Evolutionary conservation across 108 stramenopile species (phyloP).

Genomic region (Parietichytrium sp.): DNA sequence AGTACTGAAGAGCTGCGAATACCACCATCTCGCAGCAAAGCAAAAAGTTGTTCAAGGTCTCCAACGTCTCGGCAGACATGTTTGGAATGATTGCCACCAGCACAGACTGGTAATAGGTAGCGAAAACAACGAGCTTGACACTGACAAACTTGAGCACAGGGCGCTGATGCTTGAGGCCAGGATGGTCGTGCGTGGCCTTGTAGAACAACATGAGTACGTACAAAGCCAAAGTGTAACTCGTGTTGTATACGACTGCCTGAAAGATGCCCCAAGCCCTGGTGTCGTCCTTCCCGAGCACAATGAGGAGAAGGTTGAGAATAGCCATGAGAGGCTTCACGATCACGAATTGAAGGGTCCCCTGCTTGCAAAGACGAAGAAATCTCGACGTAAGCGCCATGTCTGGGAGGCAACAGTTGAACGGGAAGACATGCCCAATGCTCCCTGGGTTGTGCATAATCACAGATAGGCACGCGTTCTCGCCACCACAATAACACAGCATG

Average conservation of each 20-base stretch:
- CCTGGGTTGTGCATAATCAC: slow-evolving; percentile 27
- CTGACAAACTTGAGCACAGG: slow-evolving; percentile 42
- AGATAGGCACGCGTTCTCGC: slow-evolving; percentile 39
- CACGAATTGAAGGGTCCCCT: slow-evolving; percentile 34
- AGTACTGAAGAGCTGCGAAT: slow-evolving; percentile 39
- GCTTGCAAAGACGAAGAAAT: slow-evolving; percentile 29
- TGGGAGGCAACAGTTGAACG: slow-evolving; percentile 38
- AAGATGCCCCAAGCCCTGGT: not conserved
- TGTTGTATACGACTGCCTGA: slow-evolving; percentile 40
- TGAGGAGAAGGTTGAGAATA: slow-evolving; percentile 18
- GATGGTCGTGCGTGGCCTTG: slow-evolving; percentile 39
- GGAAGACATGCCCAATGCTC: slow-evolving; percentile 22
- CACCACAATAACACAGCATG: slow-evolving; percentile 41
- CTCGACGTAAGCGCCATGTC: not conserved
- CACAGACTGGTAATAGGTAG: slow-evolving; percentile 42
- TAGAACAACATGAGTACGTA: slow-evolving; percentile 41
- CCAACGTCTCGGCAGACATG: slow-evolving; percentile 5
- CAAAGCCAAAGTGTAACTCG: slow-evolving; percentile 36
- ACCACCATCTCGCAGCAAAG: slow-evolving; percentile 44
- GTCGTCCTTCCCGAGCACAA: not conserved
- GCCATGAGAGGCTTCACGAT: slow-evolving; percentile 42
- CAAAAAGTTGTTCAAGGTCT: slow-evolving; percentile 39
- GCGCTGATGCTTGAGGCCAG: not conserved
- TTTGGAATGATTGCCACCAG: not conserved
- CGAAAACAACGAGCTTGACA: slow-evolving; percentile 41